A percentile compares a stretch with the other conserved stretches of the same genome.
Evolutionary conservation across 495 filamentous ascomycete species (phyloP).

Genomic region (Cercophora sp.): DNA sequence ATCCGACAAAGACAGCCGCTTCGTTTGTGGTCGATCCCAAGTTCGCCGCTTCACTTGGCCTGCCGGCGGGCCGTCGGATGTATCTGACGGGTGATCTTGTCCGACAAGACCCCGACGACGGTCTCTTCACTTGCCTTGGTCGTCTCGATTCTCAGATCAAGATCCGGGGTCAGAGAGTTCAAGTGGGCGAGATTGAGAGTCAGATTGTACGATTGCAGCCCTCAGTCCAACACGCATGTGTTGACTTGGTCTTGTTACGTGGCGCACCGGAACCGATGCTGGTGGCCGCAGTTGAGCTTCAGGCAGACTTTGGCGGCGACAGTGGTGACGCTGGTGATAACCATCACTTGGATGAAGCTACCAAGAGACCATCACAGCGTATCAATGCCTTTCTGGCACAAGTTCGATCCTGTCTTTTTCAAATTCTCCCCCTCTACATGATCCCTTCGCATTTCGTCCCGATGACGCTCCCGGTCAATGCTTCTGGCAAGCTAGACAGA

Average conservation of each 20-base stretch:
- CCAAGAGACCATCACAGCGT: no score
- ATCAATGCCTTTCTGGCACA: no score
- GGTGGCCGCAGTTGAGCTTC: no score
- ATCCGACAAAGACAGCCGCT: conserved; percentile 38
- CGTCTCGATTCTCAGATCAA: conserved; percentile 65
- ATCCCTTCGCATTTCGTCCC: not conserved
- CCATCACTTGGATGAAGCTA: no score
- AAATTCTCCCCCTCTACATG: not conserved
- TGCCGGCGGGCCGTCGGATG: conserved; percentile 40
- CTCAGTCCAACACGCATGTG: no score
- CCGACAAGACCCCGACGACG: conserved; percentile 47
- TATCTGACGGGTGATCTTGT: conserved; percentile 69
- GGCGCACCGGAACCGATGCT: no score
- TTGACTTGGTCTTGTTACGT: no score
- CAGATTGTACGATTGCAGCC: conserved; percentile 52
- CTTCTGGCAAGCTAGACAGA: not conserved
- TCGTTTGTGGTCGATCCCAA: conserved; percentile 47
- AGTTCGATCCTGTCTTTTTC: no score
- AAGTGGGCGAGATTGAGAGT: conserved; percentile 60
- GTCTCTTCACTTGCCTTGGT: conserved; percentile 51
- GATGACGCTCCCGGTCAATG: not conserved
- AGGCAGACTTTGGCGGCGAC: no score
- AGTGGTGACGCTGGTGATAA: no score
- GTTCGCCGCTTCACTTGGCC: conserved; percentile 28
- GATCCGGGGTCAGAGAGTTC: conserved; percentile 61